A percentile compares a stretch with the other conserved stretches of the same genome.
These are phyloP conservation scores for Podila clonocystis DNA, from an alignment of 192 early-diverging fungal species.

Conservation along the genomic window DNA sequence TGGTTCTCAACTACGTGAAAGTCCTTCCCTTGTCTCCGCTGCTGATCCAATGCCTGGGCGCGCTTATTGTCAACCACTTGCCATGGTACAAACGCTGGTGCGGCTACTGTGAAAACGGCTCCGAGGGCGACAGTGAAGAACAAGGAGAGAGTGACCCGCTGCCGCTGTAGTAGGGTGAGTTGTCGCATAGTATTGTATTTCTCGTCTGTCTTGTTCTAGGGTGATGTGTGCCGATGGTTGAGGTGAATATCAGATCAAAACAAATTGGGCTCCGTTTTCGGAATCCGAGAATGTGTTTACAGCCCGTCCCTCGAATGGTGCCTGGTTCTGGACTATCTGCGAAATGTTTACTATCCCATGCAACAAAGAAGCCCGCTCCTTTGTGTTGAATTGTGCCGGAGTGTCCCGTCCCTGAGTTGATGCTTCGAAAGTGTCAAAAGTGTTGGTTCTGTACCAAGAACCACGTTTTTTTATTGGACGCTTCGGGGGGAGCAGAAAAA, in stretches of 20 bases:
- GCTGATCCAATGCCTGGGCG: conserved; percentile 46
- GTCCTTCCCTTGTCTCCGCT: conserved; percentile 45
- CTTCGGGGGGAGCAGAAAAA: too few relatives aligned
- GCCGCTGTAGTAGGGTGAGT: conserved; percentile 58
- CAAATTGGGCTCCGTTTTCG: background rate
- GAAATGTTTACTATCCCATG: background rate
- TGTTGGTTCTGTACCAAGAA: background rate
- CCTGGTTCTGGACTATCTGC: background rate
- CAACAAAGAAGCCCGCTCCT: conserved; percentile 2
- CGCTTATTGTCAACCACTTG: conserved; percentile 61
- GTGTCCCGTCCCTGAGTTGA: background rate
- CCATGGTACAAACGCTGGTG: conserved; percentile 63
- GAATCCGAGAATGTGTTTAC: background rate
- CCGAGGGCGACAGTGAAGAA: conserved; percentile 63
- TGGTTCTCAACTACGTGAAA: conserved; percentile 36
- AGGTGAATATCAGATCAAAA: background rate
- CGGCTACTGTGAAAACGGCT: conserved; percentile 60
- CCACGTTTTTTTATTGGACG: background rate
- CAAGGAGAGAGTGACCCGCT: conserved; percentile 58
- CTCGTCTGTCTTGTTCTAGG: background rate
- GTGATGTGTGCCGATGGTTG: background rate
- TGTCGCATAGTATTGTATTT: conserved; percentile 28
- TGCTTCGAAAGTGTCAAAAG: background rate
- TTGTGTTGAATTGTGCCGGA: background rate
- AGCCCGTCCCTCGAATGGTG: too few relatives aligned